Conservation (phyloP, 208 protist genomes). For the Angomonas desouzai region DNA sequence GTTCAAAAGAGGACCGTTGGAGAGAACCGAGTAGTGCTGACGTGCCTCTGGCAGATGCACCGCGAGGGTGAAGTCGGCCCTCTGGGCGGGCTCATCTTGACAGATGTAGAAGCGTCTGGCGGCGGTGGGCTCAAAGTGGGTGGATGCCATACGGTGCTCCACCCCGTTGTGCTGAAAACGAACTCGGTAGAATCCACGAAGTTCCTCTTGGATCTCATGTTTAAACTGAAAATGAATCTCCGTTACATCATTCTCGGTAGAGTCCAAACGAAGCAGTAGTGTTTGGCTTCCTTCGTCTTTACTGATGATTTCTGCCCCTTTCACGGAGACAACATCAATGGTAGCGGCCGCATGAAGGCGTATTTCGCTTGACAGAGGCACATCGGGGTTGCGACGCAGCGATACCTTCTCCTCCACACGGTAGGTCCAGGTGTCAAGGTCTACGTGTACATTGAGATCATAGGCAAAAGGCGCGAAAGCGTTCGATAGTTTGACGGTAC, state of each 20-base stretch:
- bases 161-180: conserved; percentile 58
- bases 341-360: conserved; percentile 60
- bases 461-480: conserved; percentile 71
- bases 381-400: conserved; percentile 32
- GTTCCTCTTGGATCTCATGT: conserved; percentile 83
- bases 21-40: conserved; percentile 75
- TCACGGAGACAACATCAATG: conserved; percentile 45
- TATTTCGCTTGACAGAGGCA: conserved; percentile 30
- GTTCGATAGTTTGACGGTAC: conserved; percentile 67
- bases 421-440: conserved; percentile 75
- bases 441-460: conserved; percentile 54
- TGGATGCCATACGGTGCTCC: conserved; percentile 88
- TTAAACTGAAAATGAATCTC: conserved; percentile 72
- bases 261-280: conserved; percentile 57
- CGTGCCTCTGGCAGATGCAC: conserved; percentile 66
- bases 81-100: conserved; percentile 95
- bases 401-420: conserved; percentile 55
- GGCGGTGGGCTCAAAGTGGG: conserved; percentile 96
- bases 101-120: conserved; percentile 95
- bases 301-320: conserved; percentile 43
- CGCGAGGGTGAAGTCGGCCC: conserved; percentile 93
- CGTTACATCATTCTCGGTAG: conserved; percentile 27
- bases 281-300: conserved; percentile 49
- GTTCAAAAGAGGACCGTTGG: conserved; percentile 52
- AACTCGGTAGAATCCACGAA: conserved; percentile 91